Evolutionary conservation across 1,284 basidiomycete genomes (phyloP).

Genomic region (Rhizopogon hawkerae): DNA sequence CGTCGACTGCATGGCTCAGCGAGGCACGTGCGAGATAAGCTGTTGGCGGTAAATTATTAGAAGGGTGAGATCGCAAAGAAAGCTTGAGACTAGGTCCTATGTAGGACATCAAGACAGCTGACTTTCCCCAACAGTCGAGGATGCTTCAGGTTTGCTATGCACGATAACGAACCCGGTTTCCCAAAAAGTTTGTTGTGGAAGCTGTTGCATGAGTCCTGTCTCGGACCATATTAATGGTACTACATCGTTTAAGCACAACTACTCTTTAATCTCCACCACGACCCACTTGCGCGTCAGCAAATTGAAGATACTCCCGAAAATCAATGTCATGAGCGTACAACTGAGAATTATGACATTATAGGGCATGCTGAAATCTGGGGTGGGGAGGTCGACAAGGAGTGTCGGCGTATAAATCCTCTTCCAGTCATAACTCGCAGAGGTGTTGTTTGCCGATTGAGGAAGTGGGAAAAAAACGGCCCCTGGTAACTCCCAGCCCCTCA

Average conservation of each 20-base stretch:
- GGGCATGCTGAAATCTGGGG: slow-evolving; percentile 98
- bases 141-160: no score
- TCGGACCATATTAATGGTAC: neutral
- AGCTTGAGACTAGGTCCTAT: no score
- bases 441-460: slow-evolving; percentile 10
- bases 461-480: slow-evolving; percentile 67
- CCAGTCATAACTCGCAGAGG: slow-evolving; percentile 12
- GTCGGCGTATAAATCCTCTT: slow-evolving; percentile 70
- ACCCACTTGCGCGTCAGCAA: slow-evolving; percentile 74
- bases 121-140: no score
- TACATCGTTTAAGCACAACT: neutral
- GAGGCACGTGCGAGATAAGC: no score
- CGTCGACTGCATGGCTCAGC: no score
- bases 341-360: slow-evolving; percentile 99
- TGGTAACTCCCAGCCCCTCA: slow-evolving; percentile 89
- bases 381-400: slow-evolving; percentile 83
- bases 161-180: neutral
- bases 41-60: no score
- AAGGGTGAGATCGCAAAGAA: no score
- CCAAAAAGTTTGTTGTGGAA: neutral
- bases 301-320: slow-evolving; percentile 92
- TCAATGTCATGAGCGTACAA: slow-evolving; percentile 83
- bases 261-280: slow-evolving; percentile 34
- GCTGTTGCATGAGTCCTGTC: no score
- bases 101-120: no score